phyloP scores from a whole-genome alignment of 2,329 filamentous ascomycete species.

The Aureobasidium mangrovei region DNA sequence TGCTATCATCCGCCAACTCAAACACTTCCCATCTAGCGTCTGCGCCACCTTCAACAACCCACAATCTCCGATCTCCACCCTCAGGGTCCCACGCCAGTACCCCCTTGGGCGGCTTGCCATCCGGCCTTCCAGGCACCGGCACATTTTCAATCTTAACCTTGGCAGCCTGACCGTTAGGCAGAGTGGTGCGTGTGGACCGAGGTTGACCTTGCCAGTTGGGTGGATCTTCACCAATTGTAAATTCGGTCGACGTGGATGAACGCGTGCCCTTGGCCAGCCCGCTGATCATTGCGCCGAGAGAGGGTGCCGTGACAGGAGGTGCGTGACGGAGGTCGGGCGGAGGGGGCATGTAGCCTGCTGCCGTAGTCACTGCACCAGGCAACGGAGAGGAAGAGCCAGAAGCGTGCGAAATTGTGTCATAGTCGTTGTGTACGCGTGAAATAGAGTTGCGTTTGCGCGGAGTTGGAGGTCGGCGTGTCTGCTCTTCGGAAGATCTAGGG shows the following conservation, averaged over 20 bases:
- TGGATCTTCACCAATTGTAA: constrained; percentile 73
- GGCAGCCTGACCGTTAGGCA: constrained; percentile 28
- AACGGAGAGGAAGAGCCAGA: constrained; percentile 14
- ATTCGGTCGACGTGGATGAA: constrained; percentile 55
- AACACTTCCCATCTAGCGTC: constrained; percentile 30
- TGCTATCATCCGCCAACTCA: constrained; percentile 21
- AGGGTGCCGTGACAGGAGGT: constrained; percentile 14
- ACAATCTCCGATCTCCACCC: constrained; percentile 18
- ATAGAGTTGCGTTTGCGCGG: constrained; percentile 15
- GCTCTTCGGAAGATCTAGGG: constrained; percentile 31
- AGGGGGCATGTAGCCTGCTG: constrained; percentile 25
- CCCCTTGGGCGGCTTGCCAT: constrained; percentile 63
- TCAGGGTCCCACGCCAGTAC: constrained; percentile 63
- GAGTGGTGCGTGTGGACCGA: constrained; percentile 24
- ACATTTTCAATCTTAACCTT: constrained; percentile 28
- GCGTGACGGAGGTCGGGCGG: constrained; percentile 21
- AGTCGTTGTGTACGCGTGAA: constrained; percentile 2
- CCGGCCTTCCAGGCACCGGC: constrained; percentile 44
- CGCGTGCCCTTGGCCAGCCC: constrained; percentile 49
- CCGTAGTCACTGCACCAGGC: constrained; percentile 17
- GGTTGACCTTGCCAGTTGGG: constrained; percentile 31
- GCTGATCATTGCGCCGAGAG: constrained; percentile 6
- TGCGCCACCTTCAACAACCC: constrained; percentile 27
- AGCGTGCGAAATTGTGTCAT: constrained; percentile 13
- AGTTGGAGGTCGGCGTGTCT: constrained; percentile 20